Evolutionary conservation across 257 asterid species (phyloP), one percentile per base, ranked within the genome.

Genomic region (Verbascum thapsus): DNA sequence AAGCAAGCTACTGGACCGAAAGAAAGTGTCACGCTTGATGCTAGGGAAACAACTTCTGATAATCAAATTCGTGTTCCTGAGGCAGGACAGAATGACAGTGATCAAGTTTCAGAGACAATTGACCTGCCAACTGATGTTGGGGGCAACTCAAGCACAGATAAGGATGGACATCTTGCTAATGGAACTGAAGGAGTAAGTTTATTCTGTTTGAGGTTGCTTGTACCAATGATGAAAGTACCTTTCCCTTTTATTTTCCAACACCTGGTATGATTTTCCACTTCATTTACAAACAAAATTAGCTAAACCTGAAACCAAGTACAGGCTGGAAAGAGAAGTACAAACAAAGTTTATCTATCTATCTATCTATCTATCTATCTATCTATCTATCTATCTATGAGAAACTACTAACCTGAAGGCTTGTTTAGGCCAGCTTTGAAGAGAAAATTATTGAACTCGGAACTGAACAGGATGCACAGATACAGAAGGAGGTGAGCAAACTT

Each of bases 261-360:
- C 58, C 18, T 22, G 58, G 41, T 22, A 35, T 66, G 37, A 37
- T 49, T 58, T 17, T 58, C 41, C 38, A 40, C 47, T 61, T 45
- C 50, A 15, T 58, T 50, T 59, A 60, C 83, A 71, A 81, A 44
- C 63, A 45, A 69, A 61, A 42, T 65, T 79, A 54, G 59, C 76
- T 43, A 72, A 72, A 55, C 60, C 62, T 13, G 85, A 82, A 67
- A 78, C 71, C 67, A 70, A 64, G 44, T 5, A 39, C 39, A 62
- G 80, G 75, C 44, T 74, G 54, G 85, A 71, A 44, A 71, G 76
- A 72, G 86, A 80, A 83, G 92, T 84, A 68, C 48, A 60, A 39
- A 51, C 72, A 43, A 22, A 58, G 35, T 45, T 47, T 59, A 60
- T 63, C 52, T 67, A 10, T 57, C 44, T 19, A 43, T 48, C 68